These are phyloP conservation scores for Emiliania huxleyi DNA, from an alignment of 78 protist genomes.

Conservation along the genomic window DNA sequence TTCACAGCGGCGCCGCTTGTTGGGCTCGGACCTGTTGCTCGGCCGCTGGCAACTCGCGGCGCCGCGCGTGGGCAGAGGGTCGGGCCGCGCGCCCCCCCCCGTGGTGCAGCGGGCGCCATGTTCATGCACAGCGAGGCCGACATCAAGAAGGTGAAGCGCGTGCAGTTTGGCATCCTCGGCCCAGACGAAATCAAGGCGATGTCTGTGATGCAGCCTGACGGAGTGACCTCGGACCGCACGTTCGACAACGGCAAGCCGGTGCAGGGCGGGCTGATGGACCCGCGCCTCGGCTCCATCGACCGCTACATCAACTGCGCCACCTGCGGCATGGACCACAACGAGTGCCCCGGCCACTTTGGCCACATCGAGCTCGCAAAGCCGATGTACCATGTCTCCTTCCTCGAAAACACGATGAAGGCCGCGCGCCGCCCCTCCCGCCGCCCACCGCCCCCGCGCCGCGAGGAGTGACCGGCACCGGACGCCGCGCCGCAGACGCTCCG, in stretches of 20 bases:
- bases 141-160: not conserved
- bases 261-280: constrained; percentile 87
- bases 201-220: constrained; percentile 63
- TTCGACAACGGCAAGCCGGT: constrained; percentile 80
- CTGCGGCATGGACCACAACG: constrained; percentile 69
- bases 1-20: no score
- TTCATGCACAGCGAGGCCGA: constrained; percentile 5
- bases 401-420: constrained; percentile 63
- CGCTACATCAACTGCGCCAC: constrained; percentile 74
- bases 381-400: constrained; percentile 87
- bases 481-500: constrained; percentile 48
- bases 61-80: no score
- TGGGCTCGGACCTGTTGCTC: no score
- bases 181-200: constrained; percentile 30
- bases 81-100: no score
- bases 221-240: constrained; percentile 46
- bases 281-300: constrained; percentile 90
- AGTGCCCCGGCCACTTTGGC: constrained; percentile 99
- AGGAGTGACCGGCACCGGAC: no score
- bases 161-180: constrained; percentile 34
- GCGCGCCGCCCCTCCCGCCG: no score
- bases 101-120: not conserved
- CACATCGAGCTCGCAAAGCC: constrained; percentile 90
- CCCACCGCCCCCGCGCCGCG: no score
- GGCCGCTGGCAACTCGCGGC: no score